Evolutionary conservation across 345 rosid species (phyloP), one percentile per base, ranked within the genome.

Genomic region (Linum usitatissimum): DNA sequence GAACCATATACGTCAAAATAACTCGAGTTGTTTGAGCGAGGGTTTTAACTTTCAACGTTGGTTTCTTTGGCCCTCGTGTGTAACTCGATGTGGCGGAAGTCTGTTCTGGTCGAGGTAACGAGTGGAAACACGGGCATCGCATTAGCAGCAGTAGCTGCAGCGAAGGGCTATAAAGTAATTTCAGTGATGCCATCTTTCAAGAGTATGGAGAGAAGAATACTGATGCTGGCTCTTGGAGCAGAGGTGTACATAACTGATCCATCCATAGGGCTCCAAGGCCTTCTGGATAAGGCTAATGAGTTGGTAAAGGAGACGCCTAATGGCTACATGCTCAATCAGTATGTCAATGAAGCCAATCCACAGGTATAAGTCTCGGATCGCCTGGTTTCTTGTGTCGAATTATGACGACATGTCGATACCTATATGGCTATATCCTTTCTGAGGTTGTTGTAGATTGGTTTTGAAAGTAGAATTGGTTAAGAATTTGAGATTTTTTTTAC

Each of bases 111-210:
- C 19, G 92, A 87, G 75, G 63, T 73, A 1, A 91, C 94, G 2
- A 65, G 91, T 57, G 94, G 97, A 13, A 86, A 88, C 74, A 84
- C 91, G 0, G 92, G 96, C 68, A 91, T 87, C 34, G 92, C 88
- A 39, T 42, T 90, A 69, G 95, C 92, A 1, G 78, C 69, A 45
- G 68, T 88, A 28, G 90, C 86, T 6, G 94, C 95, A 48, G 70
- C 77, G 18, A 83, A 68, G 70, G 90, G 90, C 42, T 88, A 84
- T 79, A 86, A 70, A 72, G 74, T 83, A 56, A 74, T 83, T 19
- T 64, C 86, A 3, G 42, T 68, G 12, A 82, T 88, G 95, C 90
- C 96, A 12, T 68, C 80, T 18, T 54, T 71, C 2, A 23, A 39
- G 70, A 88, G 88, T 69, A 18, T 82, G 2, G 96, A 92, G 72